A percentile compares a stretch with the other conserved stretches of the same genome.
These are phyloP conservation scores for Geosmithia morbida DNA, from an alignment of 2,329 filamentous ascomycete genomes.

Conservation along the genomic window DNA sequence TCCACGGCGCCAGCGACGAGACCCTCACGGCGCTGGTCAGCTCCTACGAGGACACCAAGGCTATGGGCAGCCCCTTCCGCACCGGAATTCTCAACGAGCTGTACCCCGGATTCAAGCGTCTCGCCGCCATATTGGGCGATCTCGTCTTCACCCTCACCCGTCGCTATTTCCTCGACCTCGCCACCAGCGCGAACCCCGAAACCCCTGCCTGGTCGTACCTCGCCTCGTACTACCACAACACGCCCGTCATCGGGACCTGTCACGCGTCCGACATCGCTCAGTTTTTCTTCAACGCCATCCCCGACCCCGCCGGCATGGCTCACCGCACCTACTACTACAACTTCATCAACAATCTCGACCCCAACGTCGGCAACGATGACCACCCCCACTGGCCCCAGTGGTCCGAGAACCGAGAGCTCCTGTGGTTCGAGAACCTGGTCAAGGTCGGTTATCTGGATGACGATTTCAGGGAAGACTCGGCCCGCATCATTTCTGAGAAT, in stretches of 20 bases:
- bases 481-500: slow-evolving; percentile 12
- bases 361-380: slow-evolving; percentile 38
- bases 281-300: slow-evolving; percentile 49
- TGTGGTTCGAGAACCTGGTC: slow-evolving; percentile 25
- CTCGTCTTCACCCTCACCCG: slow-evolving; percentile 60
- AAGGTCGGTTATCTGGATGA: slow-evolving; percentile 17
- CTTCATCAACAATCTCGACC: slow-evolving; percentile 57
- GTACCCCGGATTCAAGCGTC: slow-evolving; percentile 65
- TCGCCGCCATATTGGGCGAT: slow-evolving; percentile 64
- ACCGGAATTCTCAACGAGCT: slow-evolving; percentile 54
- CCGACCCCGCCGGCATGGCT: slow-evolving; percentile 44
- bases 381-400: slow-evolving; percentile 21
- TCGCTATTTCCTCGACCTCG: slow-evolving; percentile 42
- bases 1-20: slow-evolving; percentile 34
- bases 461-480: slow-evolving; percentile 19
- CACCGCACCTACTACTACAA: slow-evolving; percentile 58
- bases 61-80: slow-evolving; percentile 55
- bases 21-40: slow-evolving; percentile 41
- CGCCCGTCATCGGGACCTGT: slow-evolving; percentile 61
- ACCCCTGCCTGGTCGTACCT: slow-evolving; percentile 66
- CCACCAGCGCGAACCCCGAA: slow-evolving; percentile 30
- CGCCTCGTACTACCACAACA: slow-evolving; percentile 55
- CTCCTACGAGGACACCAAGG: slow-evolving; percentile 43
- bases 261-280: slow-evolving; percentile 58
- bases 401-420: slow-evolving; percentile 24